Evolutionary conservation across 2,329 filamentous ascomycete species (phyloP).

Genomic region (Karstenula rhodostoma): DNA sequence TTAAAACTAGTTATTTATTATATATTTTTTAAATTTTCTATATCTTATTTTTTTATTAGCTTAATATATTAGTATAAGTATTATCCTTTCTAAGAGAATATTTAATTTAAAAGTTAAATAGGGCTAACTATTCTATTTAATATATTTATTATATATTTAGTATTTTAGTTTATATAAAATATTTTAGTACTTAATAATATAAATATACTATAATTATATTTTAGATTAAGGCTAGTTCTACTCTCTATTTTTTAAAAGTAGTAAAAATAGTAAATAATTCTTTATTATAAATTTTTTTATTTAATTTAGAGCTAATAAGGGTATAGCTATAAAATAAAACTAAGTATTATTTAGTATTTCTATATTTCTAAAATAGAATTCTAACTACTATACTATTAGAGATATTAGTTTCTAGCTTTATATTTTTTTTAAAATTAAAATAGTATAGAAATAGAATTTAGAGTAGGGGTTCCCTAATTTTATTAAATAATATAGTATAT

Average conservation of each 20-base stretch:
- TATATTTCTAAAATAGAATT: neutral
- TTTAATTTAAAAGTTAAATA: neutral
- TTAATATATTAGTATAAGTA: neutral
- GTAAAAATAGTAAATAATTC: conserved; percentile 9
- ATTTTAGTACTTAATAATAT: neutral
- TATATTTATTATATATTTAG: neutral
- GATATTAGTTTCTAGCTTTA: neutral
- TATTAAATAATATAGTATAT: neutral
- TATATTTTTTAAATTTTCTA: neutral
- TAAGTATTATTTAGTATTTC: neutral
- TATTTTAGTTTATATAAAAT: neutral
- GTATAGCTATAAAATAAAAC: neutral
- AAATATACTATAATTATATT: neutral
- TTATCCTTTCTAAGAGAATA: neutral
- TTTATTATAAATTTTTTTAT: conserved; percentile 16
- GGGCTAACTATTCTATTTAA: neutral
- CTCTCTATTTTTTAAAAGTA: conserved; percentile 11
- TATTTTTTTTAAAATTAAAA: conserved; percentile 15
- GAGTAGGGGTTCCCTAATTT: neutral
- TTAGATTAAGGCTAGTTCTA: no score
- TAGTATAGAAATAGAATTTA: conserved; percentile 5
- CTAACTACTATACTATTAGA: conserved; percentile 8
- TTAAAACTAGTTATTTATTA: neutral
- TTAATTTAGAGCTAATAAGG: no score
- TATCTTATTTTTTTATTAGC: neutral